A percentile compares a stretch with the other conserved stretches of the same genome.
Conservation (phyloP, 2,329 filamentous ascomycete genomes). For the Aspergillus sp. region DNA sequence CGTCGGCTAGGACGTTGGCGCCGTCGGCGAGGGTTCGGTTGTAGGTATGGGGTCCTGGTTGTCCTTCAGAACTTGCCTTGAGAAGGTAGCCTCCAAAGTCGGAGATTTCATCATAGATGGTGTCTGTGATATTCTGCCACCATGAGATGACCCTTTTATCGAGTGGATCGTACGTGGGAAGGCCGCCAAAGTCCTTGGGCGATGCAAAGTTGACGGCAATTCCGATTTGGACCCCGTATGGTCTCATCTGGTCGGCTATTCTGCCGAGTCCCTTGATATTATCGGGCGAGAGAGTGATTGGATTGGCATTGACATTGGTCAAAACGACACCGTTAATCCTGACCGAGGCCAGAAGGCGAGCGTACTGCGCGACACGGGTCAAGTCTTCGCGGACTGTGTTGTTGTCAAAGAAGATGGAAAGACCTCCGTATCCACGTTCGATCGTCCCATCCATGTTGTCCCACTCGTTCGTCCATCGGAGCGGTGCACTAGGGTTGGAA, state of each 20-base stretch:
- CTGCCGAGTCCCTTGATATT: constrained; percentile 65
- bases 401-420: constrained; percentile 69
- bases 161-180: constrained; percentile 68
- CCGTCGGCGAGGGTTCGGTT: constrained; percentile 71
- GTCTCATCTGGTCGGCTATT: constrained; percentile 68
- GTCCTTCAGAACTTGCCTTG: constrained; percentile 74
- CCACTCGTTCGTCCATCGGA: constrained; percentile 76
- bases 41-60: constrained; percentile 71
- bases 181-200: constrained; percentile 59
- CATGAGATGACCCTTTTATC: constrained; percentile 63
- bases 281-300: constrained; percentile 56
- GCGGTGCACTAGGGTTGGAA: constrained; percentile 62
- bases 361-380: constrained; percentile 65
- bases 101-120: constrained; percentile 65
- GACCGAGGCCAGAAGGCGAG: constrained; percentile 68
- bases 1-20: constrained; percentile 69
- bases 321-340: constrained; percentile 69
- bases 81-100: constrained; percentile 72
- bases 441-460: constrained; percentile 71
- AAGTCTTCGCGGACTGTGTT: constrained; percentile 62
- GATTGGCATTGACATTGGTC: constrained; percentile 75
- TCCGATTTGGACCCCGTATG: constrained; percentile 68
- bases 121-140: constrained; percentile 65
- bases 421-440: constrained; percentile 70
- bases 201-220: constrained; percentile 72